A percentile compares a stretch with the other conserved stretches of the same genome.
These are phyloP conservation scores for Serendipita indica DNA, from an alignment of 768 basidiomycete species.

Conservation along the genomic window DNA sequence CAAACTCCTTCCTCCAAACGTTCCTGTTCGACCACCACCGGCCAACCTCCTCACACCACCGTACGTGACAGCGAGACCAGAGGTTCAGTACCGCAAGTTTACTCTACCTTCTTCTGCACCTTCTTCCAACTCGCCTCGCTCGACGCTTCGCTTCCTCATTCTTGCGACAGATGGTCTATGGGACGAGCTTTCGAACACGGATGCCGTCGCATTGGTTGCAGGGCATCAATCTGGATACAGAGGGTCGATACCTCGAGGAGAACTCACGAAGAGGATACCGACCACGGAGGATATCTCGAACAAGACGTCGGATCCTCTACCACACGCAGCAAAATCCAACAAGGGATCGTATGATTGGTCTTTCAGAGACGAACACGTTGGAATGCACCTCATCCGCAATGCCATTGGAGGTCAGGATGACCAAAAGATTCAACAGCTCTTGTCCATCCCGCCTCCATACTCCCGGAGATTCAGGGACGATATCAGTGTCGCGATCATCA, in stretches of 20 bases:
- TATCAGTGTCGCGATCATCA: constrained; percentile 69
- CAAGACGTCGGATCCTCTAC: constrained; percentile 25
- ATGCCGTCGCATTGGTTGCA: constrained; percentile 75
- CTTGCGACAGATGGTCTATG: constrained; percentile 79
- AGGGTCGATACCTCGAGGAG: constrained; percentile 53
- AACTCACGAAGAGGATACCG: constrained; percentile 18
- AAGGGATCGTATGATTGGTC: constrained; percentile 36
- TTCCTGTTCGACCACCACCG: constrained; percentile 43
- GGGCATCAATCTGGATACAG: constrained; percentile 58
- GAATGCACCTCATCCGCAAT: constrained; percentile 76
- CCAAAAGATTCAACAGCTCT: constrained; percentile 35
- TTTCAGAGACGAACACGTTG: constrained; percentile 64
- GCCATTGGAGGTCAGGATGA: constrained; percentile 72
- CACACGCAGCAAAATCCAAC: constrained; percentile 10
- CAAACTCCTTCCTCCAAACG: constrained; percentile 38
- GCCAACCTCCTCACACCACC: constrained; percentile 68
- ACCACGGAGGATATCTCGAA: constrained; percentile 18
- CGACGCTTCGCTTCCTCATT: constrained; percentile 59
- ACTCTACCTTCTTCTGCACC: constrained; percentile 21
- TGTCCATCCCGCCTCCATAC: constrained; percentile 73
- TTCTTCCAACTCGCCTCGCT: constrained; percentile 14
- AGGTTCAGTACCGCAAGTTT: constrained; percentile 63
- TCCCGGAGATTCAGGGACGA: constrained; percentile 73
- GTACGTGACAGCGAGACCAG: constrained; percentile 78
- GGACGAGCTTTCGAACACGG: constrained; percentile 52